These are phyloP conservation scores for Primulina tabacum DNA, from an alignment of 257 asterid species.

Conservation along the genomic window DNA sequence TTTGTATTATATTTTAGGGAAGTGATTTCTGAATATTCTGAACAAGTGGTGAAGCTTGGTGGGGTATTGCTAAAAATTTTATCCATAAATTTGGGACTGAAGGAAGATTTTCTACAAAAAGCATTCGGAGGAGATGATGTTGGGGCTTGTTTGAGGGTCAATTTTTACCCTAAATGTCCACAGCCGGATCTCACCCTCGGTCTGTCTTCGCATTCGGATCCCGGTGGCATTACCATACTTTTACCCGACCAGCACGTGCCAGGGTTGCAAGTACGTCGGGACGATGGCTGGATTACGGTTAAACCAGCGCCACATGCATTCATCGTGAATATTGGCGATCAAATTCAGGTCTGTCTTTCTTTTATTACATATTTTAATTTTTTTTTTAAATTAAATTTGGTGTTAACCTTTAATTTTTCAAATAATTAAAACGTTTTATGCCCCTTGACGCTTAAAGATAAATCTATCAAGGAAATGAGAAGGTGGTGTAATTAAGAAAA, in stretches of 20 bases:
- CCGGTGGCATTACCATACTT: constrained; percentile 81
- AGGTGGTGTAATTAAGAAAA: no score
- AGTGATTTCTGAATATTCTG: constrained; percentile 58
- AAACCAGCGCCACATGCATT: constrained; percentile 77
- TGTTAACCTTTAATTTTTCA: no score
- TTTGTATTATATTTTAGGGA: constrained; percentile 37
- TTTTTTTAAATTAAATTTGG: no score
- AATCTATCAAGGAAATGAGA: no score
- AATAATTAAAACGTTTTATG: no score
- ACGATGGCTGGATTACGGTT: constrained; percentile 60
- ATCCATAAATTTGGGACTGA: constrained; percentile 59
- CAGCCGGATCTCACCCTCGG: constrained; percentile 79
- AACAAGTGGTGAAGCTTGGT: constrained; percentile 59
- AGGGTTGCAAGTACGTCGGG: constrained; percentile 77
- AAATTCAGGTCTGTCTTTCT: constrained; percentile 57
- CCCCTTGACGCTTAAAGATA: no score
- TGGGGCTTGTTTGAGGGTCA: constrained; percentile 85
- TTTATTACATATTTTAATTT: neutral
- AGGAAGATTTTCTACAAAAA: constrained; percentile 43
- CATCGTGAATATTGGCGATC: constrained; percentile 83
- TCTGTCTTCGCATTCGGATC: constrained; percentile 81
- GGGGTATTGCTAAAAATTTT: constrained; percentile 50
- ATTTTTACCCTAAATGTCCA: constrained; percentile 84
- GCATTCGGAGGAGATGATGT: constrained; percentile 73
- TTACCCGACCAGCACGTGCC: constrained; percentile 64